phyloP scores from a whole-genome alignment of 768 basidiomycete genomes.

The Boletus subparvulus region DNA sequence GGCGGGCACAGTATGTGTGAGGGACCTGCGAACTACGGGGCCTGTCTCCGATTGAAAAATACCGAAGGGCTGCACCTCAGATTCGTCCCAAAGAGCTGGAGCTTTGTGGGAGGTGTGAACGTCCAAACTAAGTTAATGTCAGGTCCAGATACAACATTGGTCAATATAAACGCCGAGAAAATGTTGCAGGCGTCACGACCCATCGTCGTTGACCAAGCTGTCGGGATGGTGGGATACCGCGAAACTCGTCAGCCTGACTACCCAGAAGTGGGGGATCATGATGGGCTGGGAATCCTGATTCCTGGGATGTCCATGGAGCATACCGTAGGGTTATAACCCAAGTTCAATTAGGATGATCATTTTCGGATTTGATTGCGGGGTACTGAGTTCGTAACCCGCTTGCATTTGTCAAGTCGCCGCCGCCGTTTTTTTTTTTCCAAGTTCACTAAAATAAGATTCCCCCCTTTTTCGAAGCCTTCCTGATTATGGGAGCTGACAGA shows the following conservation, averaged over 20 bases:
- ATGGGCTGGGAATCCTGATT: no score
- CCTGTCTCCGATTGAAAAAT: background rate
- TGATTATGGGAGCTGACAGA: slow-evolving; percentile 21
- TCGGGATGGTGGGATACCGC: background rate
- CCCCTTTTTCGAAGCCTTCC: slow-evolving; percentile 9
- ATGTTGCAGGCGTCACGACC: background rate
- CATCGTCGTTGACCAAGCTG: background rate
- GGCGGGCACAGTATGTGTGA: background rate
- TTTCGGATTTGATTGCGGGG: slow-evolving; percentile 3
- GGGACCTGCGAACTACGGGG: background rate
- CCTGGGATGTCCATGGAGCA: background rate
- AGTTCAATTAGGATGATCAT: background rate
- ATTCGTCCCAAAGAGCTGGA: background rate
- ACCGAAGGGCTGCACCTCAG: background rate
- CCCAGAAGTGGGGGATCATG: background rate
- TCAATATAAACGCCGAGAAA: background rate
- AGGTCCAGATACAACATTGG: background rate
- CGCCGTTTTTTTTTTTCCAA: slow-evolving; percentile 1
- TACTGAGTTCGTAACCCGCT: slow-evolving; percentile 9
- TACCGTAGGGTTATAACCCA: background rate
- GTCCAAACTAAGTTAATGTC: background rate
- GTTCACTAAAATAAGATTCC: slow-evolving; percentile 4
- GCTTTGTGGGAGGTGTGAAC: background rate
- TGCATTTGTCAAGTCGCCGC: slow-evolving; percentile 6
- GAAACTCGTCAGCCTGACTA: background rate